phyloP scores from a whole-genome alignment of 83 land plant species.

The Isoetes engelmannii region DNA sequence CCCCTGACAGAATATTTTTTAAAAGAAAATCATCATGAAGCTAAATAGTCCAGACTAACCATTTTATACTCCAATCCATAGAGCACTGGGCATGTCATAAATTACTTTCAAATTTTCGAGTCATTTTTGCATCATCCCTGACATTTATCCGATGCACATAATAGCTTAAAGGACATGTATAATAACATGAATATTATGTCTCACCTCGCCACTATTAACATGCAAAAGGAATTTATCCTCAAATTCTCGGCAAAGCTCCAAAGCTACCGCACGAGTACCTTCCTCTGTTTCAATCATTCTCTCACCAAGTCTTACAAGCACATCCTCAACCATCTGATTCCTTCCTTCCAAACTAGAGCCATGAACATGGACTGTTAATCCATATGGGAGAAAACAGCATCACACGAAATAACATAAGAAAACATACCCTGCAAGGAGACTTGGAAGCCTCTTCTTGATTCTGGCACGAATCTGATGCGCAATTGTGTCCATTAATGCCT shows the following conservation, averaged over 20 bases:
- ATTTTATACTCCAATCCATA: no score
- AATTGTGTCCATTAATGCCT: slow-evolving; percentile 5
- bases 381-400: not conserved
- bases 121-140: no score
- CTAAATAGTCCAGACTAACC: no score
- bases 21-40: no score
- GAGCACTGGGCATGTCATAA: no score
- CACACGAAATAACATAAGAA: not conserved
- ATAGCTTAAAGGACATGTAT: not conserved
- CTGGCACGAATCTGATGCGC: slow-evolving; percentile 7
- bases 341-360: slow-evolving; percentile 74
- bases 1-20: no score
- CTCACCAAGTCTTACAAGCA: slow-evolving; percentile 86
- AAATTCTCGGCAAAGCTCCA: slow-evolving; percentile 98
- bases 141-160: no score
- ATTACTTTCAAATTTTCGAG: no score
- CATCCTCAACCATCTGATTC: slow-evolving; percentile 80
- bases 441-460: slow-evolving; percentile 7
- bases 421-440: slow-evolving; percentile 7
- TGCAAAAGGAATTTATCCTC: slow-evolving; percentile 92
- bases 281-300: slow-evolving; percentile 72
- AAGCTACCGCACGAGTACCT: slow-evolving; percentile 90
- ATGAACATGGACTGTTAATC: not conserved
- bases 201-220: slow-evolving; percentile 83
- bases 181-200: not conserved